These are phyloP conservation scores for Micractinium sp. DNA, from an alignment of 139 green algal genomes.

Conservation along the genomic window DNA sequence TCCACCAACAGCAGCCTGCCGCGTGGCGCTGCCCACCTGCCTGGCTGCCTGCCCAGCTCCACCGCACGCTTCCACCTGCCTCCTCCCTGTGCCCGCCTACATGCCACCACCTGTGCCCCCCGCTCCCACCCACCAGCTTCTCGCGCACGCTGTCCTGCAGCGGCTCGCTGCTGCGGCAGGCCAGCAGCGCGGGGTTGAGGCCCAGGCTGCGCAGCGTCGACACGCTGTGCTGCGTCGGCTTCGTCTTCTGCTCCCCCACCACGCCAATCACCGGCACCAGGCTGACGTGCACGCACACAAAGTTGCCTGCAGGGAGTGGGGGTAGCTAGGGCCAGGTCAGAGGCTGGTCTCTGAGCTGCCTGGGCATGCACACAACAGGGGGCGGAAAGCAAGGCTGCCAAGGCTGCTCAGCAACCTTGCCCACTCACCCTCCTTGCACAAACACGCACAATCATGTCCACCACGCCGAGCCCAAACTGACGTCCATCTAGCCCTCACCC, in stretches of 20 bases:
- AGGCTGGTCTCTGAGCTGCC: too few relatives aligned
- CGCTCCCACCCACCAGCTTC: slow-evolving; percentile 81
- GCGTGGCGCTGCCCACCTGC: too few relatives aligned
- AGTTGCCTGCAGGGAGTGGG: slow-evolving; percentile 25
- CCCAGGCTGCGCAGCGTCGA: slow-evolving; percentile 90
- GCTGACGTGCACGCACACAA: slow-evolving; percentile 92
- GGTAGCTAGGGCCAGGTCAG: too few relatives aligned
- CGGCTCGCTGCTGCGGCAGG: slow-evolving; percentile 81
- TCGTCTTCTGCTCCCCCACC: slow-evolving; percentile 99
- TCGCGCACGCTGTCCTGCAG: slow-evolving; percentile 82
- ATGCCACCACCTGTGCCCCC: not conserved
- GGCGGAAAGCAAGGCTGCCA: not conserved
- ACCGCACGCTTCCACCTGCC: too few relatives aligned
- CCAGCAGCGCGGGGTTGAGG: slow-evolving; percentile 90
- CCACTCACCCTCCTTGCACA: too few relatives aligned
- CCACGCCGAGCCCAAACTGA: too few relatives aligned
- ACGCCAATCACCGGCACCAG: slow-evolving; percentile 97
- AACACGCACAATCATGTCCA: too few relatives aligned
- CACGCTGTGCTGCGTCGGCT: slow-evolving; percentile 98
- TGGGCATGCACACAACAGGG: too few relatives aligned
- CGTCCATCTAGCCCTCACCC: too few relatives aligned
- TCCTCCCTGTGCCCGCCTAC: not conserved
- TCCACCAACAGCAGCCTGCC: too few relatives aligned
- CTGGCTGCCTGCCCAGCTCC: too few relatives aligned
- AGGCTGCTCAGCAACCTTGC: not conserved